Evolutionary conservation across 768 basidiomycete species (phyloP), one percentile per base, ranked within the genome.

Genomic region (Collybia sp.): DNA sequence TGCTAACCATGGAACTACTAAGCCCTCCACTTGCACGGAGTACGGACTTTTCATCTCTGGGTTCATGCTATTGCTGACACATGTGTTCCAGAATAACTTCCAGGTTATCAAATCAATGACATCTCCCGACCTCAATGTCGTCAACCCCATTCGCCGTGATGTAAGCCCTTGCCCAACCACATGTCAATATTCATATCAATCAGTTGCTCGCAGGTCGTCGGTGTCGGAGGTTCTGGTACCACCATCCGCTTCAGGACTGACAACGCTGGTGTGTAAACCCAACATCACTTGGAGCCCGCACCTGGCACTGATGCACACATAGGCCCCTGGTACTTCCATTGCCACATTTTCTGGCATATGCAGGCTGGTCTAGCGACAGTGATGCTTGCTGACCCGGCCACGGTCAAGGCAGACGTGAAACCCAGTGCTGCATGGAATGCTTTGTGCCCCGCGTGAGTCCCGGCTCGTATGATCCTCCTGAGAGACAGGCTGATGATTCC

Each of bases 301-400:
- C n/a, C n/a, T 25, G n/a, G n/a, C n/a, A 55, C 12, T 4, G 3
- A 10, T 9, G 32, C 2, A 25, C 5, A 8, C 36, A 2, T 13
- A 31, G 57, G 57, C 18, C 57, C 57, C n/a, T 58, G 53, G 53
- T 52, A 56, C 43, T 59, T 57, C 54, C 57, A 59, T 46, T 59
- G 58, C 44, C 64, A 63, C 53, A 62, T 60, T 45, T 67, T 70
- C 53, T 73, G 72, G 68, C 64, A 71, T 47, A 55, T 68, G 45
- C 62, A 61, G 44, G 66, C 72, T 30, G 71, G 70, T 19, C 68
- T 72, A 50, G 70, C 72, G 2, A 60, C 72, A 13, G 65, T 72
- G 34, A 59, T 71, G 49, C n/a, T 25, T 17, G 42, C 45, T 13
- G 51, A 40, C 1, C 38, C 42, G 4, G n/a, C 48, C 9, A 43